Base-by-base conservation (phyloP, 2,329 filamentous ascomycete genomes). In the Talaromyces marneffei region DNA sequence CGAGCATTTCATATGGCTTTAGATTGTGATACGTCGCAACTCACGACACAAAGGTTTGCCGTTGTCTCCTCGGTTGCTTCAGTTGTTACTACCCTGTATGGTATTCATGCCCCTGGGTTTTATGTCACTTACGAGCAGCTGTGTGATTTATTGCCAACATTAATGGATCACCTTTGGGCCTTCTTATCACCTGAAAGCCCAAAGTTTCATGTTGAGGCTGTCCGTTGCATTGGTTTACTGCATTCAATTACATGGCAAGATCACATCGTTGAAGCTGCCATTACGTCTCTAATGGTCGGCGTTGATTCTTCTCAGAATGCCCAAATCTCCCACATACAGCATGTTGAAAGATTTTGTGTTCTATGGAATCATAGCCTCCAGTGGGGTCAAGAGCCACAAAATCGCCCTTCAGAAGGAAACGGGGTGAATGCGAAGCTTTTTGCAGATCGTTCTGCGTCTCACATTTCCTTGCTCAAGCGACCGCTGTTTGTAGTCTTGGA, bases 131-230 rank as follows among this genome's bases (percentile, higher is more conserved):
- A 78, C 55, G 71, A 77, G 57, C 74, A 78, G 88, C 55, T 87
- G 81, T 60, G 81, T 78, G 60, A 75, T 59, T 76, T 96, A 8
- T 83, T 93, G 4, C 81, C 85, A 20, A 81, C 84, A 29, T 77
- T 97, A 23, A 86, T 94, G 16, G 80, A 80, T 1, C 83, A 87
- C 60, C 82, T 93, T 0, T 99, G 94, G 94, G 74, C 79, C 4
- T 91, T 90, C 69, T 77, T 99, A 40, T 90, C 91, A 0, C 87
- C 90, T n/a, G 82, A 87, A 12, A 87, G 88, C 64, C 92, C 92
- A 0, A 96, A 96, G 71, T 95, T 93, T 66, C 94, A 97, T 70
- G 92, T 99, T 33, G 95, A 99, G 77, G 88, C 92, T 18, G 90
- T 95, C 8, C 86, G 90, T 61, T 88, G 87, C 66, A 78, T 99